These are phyloP conservation scores for Dictyostelium firmibasis DNA, from an alignment of 78 protist species.

Conservation along the genomic window DNA sequence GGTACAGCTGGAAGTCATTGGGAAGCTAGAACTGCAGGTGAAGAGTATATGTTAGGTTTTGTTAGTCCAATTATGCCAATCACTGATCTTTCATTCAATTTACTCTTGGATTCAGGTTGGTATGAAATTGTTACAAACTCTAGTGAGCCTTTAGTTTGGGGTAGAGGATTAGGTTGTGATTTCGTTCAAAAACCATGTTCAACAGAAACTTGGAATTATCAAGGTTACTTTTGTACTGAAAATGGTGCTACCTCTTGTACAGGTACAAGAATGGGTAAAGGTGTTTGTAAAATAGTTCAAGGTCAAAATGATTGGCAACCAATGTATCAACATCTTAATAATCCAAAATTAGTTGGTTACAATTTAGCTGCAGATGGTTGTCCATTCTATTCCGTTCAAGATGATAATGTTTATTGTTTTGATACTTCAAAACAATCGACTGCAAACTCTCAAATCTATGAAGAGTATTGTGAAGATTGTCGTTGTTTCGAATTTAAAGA, in stretches of 20 bases:
- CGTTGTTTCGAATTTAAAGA: slow-evolving; percentile 17
- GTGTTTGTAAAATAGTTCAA: background rate
- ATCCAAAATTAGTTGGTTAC: background rate
- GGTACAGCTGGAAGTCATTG: slow-evolving; percentile 84
- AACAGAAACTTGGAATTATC: background rate
- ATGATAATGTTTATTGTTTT: background rate
- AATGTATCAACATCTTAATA: slow-evolving; percentile 9
- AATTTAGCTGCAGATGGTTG: slow-evolving; percentile 15
- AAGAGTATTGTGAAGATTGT: background rate
- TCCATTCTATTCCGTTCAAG: background rate
- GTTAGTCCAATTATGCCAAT: slow-evolving; percentile 47
- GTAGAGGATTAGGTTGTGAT: slow-evolving; percentile 10
- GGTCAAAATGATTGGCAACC: background rate
- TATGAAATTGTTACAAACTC: background rate
- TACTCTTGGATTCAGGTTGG: slow-evolving; percentile 58
- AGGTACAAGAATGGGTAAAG: slow-evolving; percentile 38
- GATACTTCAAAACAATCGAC: background rate
- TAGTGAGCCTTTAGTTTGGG: slow-evolving; percentile 1
- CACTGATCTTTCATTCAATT: slow-evolving; percentile 11
- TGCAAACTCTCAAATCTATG: background rate
- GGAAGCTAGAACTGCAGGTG: slow-evolving; percentile 65
- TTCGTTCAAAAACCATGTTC: slow-evolving; percentile 9
- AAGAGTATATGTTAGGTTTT: slow-evolving; percentile 64
- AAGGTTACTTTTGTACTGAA: background rate
- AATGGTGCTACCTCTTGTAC: background rate